These are phyloP conservation scores for Gloeostereum incarnatum DNA, from an alignment of 768 basidiomycete species.

Conservation along the genomic window DNA sequence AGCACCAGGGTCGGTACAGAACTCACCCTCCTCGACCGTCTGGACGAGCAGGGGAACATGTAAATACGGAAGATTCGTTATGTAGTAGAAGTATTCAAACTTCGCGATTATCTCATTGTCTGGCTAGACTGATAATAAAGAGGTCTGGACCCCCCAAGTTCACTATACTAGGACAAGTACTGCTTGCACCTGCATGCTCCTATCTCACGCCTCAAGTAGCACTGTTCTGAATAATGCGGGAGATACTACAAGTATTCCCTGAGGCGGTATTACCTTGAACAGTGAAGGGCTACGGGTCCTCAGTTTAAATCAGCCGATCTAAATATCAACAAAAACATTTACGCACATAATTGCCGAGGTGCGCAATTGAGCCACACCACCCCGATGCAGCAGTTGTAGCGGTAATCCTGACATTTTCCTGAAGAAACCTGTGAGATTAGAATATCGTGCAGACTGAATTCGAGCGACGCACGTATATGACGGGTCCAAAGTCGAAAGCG, in stretches of 20 bases:
- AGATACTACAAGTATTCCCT: slow-evolving; percentile 15
- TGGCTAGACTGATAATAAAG: too few relatives aligned
- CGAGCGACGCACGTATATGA: slow-evolving; percentile 12
- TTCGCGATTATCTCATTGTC: too few relatives aligned
- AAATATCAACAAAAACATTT: background rate
- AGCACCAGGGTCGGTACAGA: too few relatives aligned
- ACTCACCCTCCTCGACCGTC: too few relatives aligned
- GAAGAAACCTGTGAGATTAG: background rate
- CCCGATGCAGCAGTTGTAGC: slow-evolving; percentile 16
- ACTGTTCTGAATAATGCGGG: slow-evolving; percentile 14
- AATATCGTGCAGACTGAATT: background rate
- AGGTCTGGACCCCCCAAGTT: too few relatives aligned
- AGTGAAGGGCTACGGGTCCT: slow-evolving; percentile 12
- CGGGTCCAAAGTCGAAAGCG: slow-evolving; percentile 17
- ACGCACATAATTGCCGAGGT: slow-evolving; percentile 17
- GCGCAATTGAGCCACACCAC: slow-evolving; percentile 16
- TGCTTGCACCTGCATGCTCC: too few relatives aligned
- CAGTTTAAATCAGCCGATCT: background rate
- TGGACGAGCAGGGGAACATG: too few relatives aligned
- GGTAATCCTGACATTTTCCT: slow-evolving; percentile 17
- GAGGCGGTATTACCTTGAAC: slow-evolving; percentile 13
- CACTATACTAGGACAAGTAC: too few relatives aligned
- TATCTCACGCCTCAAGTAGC: slow-evolving; percentile 10
- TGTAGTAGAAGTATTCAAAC: too few relatives aligned
- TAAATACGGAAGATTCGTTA: too few relatives aligned